These are phyloP conservation scores for Cercospora brassicicola DNA, from an alignment of 2,329 filamentous ascomycete species.

Conservation along the genomic window DNA sequence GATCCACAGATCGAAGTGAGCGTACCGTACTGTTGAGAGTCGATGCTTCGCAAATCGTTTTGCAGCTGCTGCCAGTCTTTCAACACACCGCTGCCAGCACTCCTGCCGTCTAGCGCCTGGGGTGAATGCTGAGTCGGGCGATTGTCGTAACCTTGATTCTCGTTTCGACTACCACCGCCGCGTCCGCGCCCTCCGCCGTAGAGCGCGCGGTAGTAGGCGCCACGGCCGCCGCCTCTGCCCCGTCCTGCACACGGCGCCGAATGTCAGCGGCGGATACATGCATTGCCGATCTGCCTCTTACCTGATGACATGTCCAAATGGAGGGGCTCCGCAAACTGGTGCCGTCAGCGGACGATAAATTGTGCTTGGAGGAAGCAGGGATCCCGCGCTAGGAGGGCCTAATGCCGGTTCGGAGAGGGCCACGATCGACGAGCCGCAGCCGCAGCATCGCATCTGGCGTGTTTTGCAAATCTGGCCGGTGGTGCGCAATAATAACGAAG, in stretches of 20 bases:
- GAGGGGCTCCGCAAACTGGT: background rate
- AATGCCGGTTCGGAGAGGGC: background rate
- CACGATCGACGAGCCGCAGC: conserved; percentile 4
- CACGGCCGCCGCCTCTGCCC: conserved; percentile 33
- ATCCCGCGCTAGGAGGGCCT: background rate
- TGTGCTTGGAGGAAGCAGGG: background rate
- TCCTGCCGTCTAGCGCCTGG: background rate
- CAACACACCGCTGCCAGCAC: background rate
- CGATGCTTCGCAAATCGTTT: conserved; percentile 30
- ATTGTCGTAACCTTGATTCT: background rate
- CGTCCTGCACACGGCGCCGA: conserved; percentile 12
- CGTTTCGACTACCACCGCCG: conserved; percentile 17
- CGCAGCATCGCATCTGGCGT: background rate
- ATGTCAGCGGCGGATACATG: conserved; percentile 12
- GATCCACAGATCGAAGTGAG: background rate
- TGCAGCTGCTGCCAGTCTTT: conserved; percentile 31
- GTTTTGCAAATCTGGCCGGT: background rate
- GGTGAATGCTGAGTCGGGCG: background rate
- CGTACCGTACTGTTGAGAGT: conserved; percentile 38
- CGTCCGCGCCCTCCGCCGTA: conserved; percentile 31
- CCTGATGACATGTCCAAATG: conserved; percentile 18
- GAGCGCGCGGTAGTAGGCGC: conserved; percentile 34
- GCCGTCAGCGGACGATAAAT: background rate
- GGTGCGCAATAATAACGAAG: conserved; percentile 2
- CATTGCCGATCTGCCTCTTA: conserved; percentile 10